These are phyloP conservation scores for Plasmodium chabaudi DNA, from an alignment of 169 alveolate species.

Conservation along the genomic window DNA sequence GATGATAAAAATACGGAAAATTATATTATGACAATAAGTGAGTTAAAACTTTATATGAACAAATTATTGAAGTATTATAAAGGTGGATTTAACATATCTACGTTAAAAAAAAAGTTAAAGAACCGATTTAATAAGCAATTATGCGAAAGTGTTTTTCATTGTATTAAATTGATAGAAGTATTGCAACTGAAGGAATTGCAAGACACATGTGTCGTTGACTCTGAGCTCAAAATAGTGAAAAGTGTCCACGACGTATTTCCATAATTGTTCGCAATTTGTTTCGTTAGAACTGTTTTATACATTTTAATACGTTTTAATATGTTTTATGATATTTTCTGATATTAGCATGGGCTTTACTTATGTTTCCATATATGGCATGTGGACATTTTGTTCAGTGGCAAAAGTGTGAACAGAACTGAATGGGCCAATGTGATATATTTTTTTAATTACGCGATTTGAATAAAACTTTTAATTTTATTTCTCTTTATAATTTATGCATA, in stretches of 20 bases:
- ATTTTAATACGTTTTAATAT: too few relatives aligned
- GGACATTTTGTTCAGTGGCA: too few relatives aligned
- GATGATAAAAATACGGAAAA: slow-evolving; percentile 18
- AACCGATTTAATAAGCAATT: slow-evolving; percentile 68
- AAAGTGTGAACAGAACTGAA: too few relatives aligned
- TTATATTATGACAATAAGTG: slow-evolving; percentile 74
- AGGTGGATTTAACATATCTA: slow-evolving; percentile 79
- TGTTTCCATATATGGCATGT: too few relatives aligned
- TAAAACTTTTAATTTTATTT: too few relatives aligned
- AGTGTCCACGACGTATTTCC: neutral
- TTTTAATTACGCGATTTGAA: too few relatives aligned
- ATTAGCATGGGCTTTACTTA: too few relatives aligned
- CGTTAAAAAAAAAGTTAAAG: slow-evolving; percentile 77
- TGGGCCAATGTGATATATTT: too few relatives aligned
- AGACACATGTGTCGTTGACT: slow-evolving; percentile 72
- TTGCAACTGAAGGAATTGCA: slow-evolving; percentile 64
- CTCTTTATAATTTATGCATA: too few relatives aligned
- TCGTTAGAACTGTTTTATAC: too few relatives aligned
- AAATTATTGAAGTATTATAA: slow-evolving; percentile 63
- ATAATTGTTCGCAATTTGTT: neutral
- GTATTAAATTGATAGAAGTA: slow-evolving; percentile 78
- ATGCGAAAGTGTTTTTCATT: slow-evolving; percentile 81
- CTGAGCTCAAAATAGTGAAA: slow-evolving; percentile 32
- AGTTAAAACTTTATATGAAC: slow-evolving; percentile 60
- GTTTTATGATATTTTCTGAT: too few relatives aligned